Evolutionary conservation across 352 stramenopile genomes (phyloP), one percentile per base, ranked within the genome.

Genomic region (Elongisporangium anandrum): DNA sequence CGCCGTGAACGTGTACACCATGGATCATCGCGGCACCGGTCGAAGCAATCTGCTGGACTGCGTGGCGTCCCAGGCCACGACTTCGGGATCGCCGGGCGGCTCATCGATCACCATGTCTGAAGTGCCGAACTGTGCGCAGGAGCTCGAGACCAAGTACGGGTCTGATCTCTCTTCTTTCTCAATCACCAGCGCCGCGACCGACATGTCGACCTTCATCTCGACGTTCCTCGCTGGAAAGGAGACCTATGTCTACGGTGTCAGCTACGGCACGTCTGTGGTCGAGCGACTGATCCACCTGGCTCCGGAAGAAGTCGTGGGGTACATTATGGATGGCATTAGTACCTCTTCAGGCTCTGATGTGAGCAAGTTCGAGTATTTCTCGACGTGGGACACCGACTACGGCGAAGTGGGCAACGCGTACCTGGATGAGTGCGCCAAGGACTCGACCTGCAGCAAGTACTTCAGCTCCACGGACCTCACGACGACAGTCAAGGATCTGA

Each of bases 11-110:
- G 52, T 81, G 3, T 81, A 81, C 56, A 81, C 69, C 5, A 78
- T 81, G 69, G 72, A 81, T 50, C 72, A 78, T 45, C 72, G 72
- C 24, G 72, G 72, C 22, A 78, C 72, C 13, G 66, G 66, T n/a
- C 66, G 72, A 17, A 78, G 72, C 29, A 68, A 50, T 1, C 38
- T 50, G 4, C 57, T 81, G 6, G 60, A 75, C 47, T 78, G 69
- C 29, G 54, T 76, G 3, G 66, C 66, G 7, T 59, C 64, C 1
- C 64, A 75, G 24, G 61, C 56, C 13, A 64, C 58, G n/a, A 70
- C 61, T 2, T 65, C 57, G 1, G 72, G 69, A 6, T 72, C 66
- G 19, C 69, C 64, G 0, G 52, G 48, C 15, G 69, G 66, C 10
- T 24, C 19, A 0, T 20, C 59, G 4, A 63, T 78, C 15, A 55